Base-by-base conservation (phyloP, 2,329 filamentous ascomycete genomes). In the Fusarium sarcochroum region DNA sequence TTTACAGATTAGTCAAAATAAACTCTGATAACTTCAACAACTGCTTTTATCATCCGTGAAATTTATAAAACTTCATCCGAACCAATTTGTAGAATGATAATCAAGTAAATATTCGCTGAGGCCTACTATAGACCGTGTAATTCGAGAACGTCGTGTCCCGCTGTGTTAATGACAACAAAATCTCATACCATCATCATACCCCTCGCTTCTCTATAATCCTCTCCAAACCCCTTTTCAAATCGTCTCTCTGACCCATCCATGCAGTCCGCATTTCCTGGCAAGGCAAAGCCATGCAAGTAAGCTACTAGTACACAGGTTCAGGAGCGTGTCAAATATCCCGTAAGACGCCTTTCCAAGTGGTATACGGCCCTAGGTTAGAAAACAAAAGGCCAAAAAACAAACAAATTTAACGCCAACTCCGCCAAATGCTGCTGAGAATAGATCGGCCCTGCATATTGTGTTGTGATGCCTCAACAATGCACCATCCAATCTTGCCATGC, bases 271-370 rank as follows among this genome's bases (percentile, higher is more conserved):
- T 34, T 59, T 57, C 15, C 49, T 55, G 48, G 51, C 52, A 52
- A 50, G 53, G 25, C 56, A 67, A 58, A 56, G 45, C 48, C 7
- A 7, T 5, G 6, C 51, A 54, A 54, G 55, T 62, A 57, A 62
- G 67, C 55, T 73, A 71, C 62, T 73, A 58, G 46, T 74, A 73
- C 71, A 74, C 50, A 40, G 57, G 55, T 56, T 53, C 32, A 58
- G 27, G 41, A 47, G 27, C 20, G 11, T n/a, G 15, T 51, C 34
- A 41, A 61, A 60, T 57, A 44, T 55, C 47, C 59, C 42, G 41
- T 35, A 63, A 66, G 40, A 71, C 72, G 68, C 72, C 72, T 69
- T 52, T 70, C 67, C 70, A 63, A 57, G 23, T 67, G 66, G 57
- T 69, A 69, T 68, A 63, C 40, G 18, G 53, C 41, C 47, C 25